Percentiles rank a stretch among this genome's conserved stretches.
Evolutionary conservation across 2,329 filamentous ascomycete species (phyloP).

Genomic region (Plenodomus lindquistii): DNA sequence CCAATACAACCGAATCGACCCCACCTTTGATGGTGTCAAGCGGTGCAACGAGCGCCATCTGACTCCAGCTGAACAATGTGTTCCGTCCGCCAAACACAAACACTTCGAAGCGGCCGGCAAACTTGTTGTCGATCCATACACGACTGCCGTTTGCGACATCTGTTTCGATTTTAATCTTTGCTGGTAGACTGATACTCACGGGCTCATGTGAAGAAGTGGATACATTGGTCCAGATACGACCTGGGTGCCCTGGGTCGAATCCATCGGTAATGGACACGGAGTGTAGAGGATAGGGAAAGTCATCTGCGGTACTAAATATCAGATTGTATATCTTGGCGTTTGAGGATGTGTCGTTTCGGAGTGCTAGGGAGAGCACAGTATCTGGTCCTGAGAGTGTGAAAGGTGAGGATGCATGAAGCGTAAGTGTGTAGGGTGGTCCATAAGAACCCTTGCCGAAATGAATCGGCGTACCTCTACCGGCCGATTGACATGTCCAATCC

Average conservation of each 20-base stretch:
- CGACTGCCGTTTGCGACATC: slow-evolving; percentile 53
- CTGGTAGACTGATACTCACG: slow-evolving; percentile 42
- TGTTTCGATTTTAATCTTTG: slow-evolving; percentile 49
- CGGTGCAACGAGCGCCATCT: slow-evolving; percentile 61
- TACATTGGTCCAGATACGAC: slow-evolving; percentile 58
- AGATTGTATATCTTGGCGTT: slow-evolving; percentile 37
- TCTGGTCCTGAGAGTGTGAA: slow-evolving; percentile 54
- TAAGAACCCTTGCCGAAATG: slow-evolving; percentile 42
- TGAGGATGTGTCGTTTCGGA: slow-evolving; percentile 12
- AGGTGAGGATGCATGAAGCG: slow-evolving; percentile 43
- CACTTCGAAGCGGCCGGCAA: slow-evolving; percentile 58
- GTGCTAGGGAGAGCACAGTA: slow-evolving; percentile 44
- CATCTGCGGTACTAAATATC: slow-evolving; percentile 47
- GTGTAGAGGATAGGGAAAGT: slow-evolving; percentile 54
- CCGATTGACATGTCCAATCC: neutral
- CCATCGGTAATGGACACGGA: slow-evolving; percentile 49
- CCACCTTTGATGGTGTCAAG: slow-evolving; percentile 44
- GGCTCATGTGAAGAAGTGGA: slow-evolving; percentile 52
- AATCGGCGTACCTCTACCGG: neutral
- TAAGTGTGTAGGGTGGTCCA: slow-evolving; percentile 53
- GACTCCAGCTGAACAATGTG: slow-evolving; percentile 57
- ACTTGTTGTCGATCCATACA: slow-evolving; percentile 53
- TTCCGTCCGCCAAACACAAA: slow-evolving; percentile 60
- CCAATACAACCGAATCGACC: slow-evolving; percentile 18
- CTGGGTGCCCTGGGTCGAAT: slow-evolving; percentile 53